Percentiles rank a stretch among this genome's conserved stretches.
phyloP scores from a whole-genome alignment of 2,329 filamentous ascomycete genomes.

The Microdochium bolleyi region DNA sequence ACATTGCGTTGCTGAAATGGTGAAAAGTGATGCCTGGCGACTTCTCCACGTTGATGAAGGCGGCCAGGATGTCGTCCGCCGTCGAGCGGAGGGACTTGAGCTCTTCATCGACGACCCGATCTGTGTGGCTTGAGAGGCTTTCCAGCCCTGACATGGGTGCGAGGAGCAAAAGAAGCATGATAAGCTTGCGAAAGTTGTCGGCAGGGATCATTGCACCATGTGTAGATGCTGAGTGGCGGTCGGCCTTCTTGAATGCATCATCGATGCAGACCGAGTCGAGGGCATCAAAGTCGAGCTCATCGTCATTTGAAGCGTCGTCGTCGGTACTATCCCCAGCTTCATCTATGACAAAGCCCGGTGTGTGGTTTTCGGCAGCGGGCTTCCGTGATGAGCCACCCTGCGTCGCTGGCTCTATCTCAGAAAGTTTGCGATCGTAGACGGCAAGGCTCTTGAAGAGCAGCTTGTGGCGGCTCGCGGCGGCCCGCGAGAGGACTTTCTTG shows the following conservation, averaged over 20 bases:
- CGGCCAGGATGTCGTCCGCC: slow-evolving; percentile 56
- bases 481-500: slow-evolving; percentile 50
- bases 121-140: slow-evolving; percentile 52
- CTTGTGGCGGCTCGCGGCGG: slow-evolving; percentile 49
- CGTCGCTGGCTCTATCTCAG: slow-evolving; percentile 15
- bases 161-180: slow-evolving; percentile 62
- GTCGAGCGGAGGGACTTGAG: slow-evolving; percentile 51
- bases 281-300: slow-evolving; percentile 60
- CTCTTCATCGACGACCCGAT: slow-evolving; percentile 45
- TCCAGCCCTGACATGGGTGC: slow-evolving; percentile 60
- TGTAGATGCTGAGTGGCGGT: slow-evolving; percentile 34
- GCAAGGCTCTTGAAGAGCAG: slow-evolving; percentile 65
- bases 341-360: slow-evolving; percentile 37
- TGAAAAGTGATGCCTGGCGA: slow-evolving; percentile 54
- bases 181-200: slow-evolving; percentile 62
- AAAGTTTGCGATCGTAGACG: slow-evolving; percentile 56
- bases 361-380: slow-evolving; percentile 6
- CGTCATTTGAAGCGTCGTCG: slow-evolving; percentile 31
- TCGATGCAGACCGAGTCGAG: slow-evolving; percentile 60
- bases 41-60: slow-evolving; percentile 59
- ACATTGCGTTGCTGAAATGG: slow-evolving; percentile 53
- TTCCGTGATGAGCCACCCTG: slow-evolving; percentile 2
- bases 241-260: slow-evolving; percentile 49
- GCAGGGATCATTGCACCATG: slow-evolving; percentile 63
- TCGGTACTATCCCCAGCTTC: slow-evolving; percentile 30